A percentile compares a stretch with the other conserved stretches of the same genome.
phyloP scores from a whole-genome alignment of 352 stramenopile species.

The Phytophthora melonis region DNA sequence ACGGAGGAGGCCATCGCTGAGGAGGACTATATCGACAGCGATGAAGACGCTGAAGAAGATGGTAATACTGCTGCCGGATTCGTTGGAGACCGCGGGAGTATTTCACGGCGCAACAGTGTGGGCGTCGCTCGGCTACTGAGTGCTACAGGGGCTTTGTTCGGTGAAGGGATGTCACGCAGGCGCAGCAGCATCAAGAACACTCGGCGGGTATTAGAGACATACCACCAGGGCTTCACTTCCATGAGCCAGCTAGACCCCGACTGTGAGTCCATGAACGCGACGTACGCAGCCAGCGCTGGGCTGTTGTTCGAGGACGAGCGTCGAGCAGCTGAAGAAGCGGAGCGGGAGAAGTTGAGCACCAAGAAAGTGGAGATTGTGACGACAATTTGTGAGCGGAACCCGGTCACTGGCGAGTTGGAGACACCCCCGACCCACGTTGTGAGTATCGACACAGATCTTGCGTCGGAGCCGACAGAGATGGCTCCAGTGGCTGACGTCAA shows the following conservation, averaged over 20 bases:
- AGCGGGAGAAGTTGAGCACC: constrained; percentile 10
- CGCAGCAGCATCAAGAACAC: constrained; percentile 57
- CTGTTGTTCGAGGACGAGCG: constrained; percentile 70
- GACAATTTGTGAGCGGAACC: constrained; percentile 46
- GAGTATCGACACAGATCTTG: constrained; percentile 15
- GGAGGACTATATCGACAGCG: background rate
- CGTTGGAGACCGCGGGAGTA: background rate
- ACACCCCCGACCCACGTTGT: constrained; percentile 50
- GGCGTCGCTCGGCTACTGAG: background rate
- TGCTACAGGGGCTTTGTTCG: constrained; percentile 4
- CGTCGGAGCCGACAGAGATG: background rate
- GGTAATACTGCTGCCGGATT: background rate
- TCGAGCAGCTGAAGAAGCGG: constrained; percentile 19
- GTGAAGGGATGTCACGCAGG: constrained; percentile 24
- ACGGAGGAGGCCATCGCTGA: constrained; percentile 8
- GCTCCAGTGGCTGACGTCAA: background rate
- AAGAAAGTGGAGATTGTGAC: constrained; percentile 16
- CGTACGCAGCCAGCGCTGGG: constrained; percentile 50
- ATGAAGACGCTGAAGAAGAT: constrained; percentile 1
- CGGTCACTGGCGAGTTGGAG: constrained; percentile 50
- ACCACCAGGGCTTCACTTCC: constrained; percentile 44
- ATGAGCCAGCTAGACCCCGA: constrained; percentile 44
- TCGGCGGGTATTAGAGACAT: constrained; percentile 53
- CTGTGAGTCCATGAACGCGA: constrained; percentile 51
- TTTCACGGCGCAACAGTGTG: background rate